These are phyloP conservation scores for Fusarium incarnatum DNA, from an alignment of 2,329 filamentous ascomycete genomes.

Conservation along the genomic window DNA sequence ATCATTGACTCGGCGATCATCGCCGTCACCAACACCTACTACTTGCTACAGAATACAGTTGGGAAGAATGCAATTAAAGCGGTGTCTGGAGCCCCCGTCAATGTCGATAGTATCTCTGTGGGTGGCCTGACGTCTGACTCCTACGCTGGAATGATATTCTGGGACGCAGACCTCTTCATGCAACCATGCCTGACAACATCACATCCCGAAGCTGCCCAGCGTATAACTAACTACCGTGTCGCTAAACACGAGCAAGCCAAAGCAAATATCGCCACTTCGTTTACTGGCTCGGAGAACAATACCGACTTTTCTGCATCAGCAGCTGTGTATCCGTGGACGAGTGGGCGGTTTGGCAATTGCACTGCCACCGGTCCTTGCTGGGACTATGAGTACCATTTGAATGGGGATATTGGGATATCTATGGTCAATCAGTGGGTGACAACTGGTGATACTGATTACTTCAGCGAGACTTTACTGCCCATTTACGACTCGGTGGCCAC, in stretches of 20 bases:
- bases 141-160: conserved; percentile 3
- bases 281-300: neutral
- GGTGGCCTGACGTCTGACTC: conserved; percentile 11
- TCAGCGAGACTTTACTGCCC: neutral
- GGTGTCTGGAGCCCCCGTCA: neutral
- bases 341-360: neutral
- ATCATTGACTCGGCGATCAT: conserved; percentile 8
- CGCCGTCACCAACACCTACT: neutral
- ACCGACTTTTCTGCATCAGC: neutral
- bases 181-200: conserved; percentile 10
- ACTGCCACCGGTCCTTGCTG: conserved; percentile 13
- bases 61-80: conserved; percentile 5
- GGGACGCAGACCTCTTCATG: conserved; percentile 14
- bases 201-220: neutral
- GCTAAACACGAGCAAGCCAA: neutral
- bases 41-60: neutral
- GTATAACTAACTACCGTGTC: conserved; percentile 7
- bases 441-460: neutral
- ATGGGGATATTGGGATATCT: neutral
- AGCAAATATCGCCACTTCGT: neutral
- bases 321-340: conserved; percentile 12
- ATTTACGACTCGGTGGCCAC: neutral
- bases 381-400: conserved; percentile 10
- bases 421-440: conserved; percentile 11
- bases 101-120: neutral